Evolutionary conservation across 2,329 filamentous ascomycete species (phyloP), one percentile per base, ranked within the genome.

Genomic region (Colletotrichum cuscutae): DNA sequence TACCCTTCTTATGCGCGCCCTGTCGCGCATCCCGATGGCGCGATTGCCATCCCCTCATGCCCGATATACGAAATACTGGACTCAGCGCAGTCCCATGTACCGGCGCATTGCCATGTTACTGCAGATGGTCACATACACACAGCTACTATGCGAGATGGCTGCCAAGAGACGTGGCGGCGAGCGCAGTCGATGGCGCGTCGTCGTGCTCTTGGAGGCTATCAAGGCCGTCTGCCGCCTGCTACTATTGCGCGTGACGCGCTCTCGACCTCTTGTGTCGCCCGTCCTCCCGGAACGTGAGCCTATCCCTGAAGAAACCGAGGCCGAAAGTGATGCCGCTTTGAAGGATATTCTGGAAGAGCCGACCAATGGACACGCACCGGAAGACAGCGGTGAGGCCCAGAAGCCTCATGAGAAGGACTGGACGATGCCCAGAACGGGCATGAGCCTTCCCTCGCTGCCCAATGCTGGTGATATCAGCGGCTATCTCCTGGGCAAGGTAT

Each of bases 101-200:
- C 90, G 92, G 72, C 90, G 94, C 72, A 90, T 97, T 67, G 95
- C 96, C 53, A 88, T 95, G 75, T 86, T 95, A 5, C 86, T 99
- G 61, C 95, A 97, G 80, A 93, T 97, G 84, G 93, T 98, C 30
- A 94, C 97, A 77, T 98, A 98, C 80, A 98, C 95, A 0, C 95
- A 99, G 84, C 86, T 99, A 35, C 85, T 99, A n/a, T 97, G 96
- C 89, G 97, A 99, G 82, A 99, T 99, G 97, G 90, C 93, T 32
- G 95, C 95, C 32, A 97, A 97, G 83, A 89, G 96, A 61, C 92
- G 92, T 74, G 94, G 94, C 22, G 95, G 93, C 57, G 89, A 97
- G 81, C 91, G 89, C 78, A 84, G 92, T 30, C 90, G 95, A 35
- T 99, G 97, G 97, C 91, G 94, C 64, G 91, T 97, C 0, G 91